Base-by-base conservation (phyloP, 1,139 yeast species). In the Yamadazyma diospyri region DNA sequence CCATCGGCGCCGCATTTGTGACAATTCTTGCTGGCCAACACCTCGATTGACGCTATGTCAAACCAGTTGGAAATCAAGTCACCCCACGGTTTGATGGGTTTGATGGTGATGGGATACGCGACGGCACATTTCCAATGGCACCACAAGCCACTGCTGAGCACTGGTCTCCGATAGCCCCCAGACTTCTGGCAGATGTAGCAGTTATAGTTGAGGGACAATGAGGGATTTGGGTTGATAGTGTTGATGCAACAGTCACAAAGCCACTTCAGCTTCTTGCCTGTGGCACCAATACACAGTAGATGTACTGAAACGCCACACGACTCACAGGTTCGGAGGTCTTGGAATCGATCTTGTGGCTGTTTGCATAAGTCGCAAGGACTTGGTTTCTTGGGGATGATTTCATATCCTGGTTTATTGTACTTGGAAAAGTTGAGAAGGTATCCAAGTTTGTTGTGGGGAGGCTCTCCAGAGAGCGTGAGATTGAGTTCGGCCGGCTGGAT, bases 241-340 rank as follows among this genome's bases (percentile, higher is more conserved):
- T 88, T 88, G 3, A 78, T 62, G 51, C 97, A 89, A 2, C 81
- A 70, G 47, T 87, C 96, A 59, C 97, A 89, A 21, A 72, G 57
- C 97, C 97, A 89, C 32, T 66, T n/a, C 25, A 9, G 72, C 27
- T 56, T 59, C 21, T 44, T 49, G 3, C 42, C 38, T 3, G 47
- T 43, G 1, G 50, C 59, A 7, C 95, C 95, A 48, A 81, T 80
- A 52, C 96, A 88, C 0, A 72, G 55, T 2, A 72, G 60, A 52
- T 89, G 97, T 2, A 81, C 88, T 36, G 69, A 69, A 16, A 86
- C 61, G 0, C 86, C 84, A 61, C 97, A 89, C 15, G 69, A 64
- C 1, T 67, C 55, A 53, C 97, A 89, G 2, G 67, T 59, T n/a
- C 76, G 45, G 48, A 71, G 63, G 13, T 69, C 72, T 13, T 45